These are phyloP conservation scores for Sugiyamaella boreocaroliniensis DNA, from an alignment of 805 yeast genomes.

Conservation along the genomic window DNA sequence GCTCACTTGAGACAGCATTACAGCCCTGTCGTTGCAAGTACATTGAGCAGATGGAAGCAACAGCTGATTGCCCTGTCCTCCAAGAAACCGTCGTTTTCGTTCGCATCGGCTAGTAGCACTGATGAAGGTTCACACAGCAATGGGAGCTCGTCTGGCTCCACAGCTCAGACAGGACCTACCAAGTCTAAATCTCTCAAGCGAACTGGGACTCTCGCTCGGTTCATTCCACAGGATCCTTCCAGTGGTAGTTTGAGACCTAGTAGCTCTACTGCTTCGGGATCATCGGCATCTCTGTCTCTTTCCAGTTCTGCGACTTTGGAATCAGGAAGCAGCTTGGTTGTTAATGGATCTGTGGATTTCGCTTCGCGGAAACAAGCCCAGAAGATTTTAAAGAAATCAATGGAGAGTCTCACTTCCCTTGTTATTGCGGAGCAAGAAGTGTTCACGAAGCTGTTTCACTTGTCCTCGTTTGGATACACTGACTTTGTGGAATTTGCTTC, in stretches of 20 bases:
- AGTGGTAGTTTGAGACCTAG: neutral
- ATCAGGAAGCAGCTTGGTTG: neutral
- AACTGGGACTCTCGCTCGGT: constrained; percentile 20
- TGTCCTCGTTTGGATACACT: constrained; percentile 34
- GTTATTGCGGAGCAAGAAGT: constrained; percentile 41
- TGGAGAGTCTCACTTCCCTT: constrained; percentile 9
- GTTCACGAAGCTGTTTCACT: constrained; percentile 39
- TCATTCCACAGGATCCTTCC: neutral
- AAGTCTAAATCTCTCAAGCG: constrained; percentile 18
- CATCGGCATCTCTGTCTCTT: neutral
- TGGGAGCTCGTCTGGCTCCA: neutral
- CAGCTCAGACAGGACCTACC: neutral
- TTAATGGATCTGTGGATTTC: constrained; percentile 1
- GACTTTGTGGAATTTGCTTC: constrained; percentile 42
- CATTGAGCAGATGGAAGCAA: constrained; percentile 28
- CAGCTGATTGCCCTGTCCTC: constrained; percentile 11
- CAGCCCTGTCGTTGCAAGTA: constrained; percentile 28
- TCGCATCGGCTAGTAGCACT: neutral
- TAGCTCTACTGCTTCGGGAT: neutral
- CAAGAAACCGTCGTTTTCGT: constrained; percentile 15
- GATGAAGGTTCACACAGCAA: neutral
- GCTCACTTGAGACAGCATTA: constrained; percentile 31
- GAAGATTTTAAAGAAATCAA: constrained; percentile 1
- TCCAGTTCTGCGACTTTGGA: neutral
- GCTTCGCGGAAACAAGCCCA: constrained; percentile 6